Evolutionary conservation across 179 eudicot species (phyloP), one percentile per base, ranked within the genome.

Genomic region (Beta lomatogona): DNA sequence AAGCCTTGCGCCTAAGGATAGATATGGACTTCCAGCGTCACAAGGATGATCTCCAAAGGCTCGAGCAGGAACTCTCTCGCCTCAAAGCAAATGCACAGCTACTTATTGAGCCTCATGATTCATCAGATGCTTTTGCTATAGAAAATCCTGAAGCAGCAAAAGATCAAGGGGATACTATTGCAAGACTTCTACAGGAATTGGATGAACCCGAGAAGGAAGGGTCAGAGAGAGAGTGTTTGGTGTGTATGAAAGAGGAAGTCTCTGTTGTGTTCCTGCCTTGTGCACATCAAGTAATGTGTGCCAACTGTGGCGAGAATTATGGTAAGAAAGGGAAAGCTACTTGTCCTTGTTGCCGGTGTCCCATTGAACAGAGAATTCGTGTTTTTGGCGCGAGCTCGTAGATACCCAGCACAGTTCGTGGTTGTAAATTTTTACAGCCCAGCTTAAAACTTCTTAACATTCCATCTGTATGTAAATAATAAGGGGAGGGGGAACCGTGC

Each of bases 11-110:
- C 15, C 71, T 89, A 44, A 92, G 96, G 84, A 86, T 91, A 71
- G 98, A 96, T 79, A 90, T 94, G 79, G 98, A 94, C 85, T 91
- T 90, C 84, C 99, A 96, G 82, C 97, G 99, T 79, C 94, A 93
- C 89, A 93, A 91, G 86, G 99, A 96, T 74, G 99, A 96, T 76
- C 90, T 93, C 76, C 95, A 88, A 76, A 87, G 99, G 76, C 99
- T 96, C 1, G 96, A 94, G 82, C 97, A 93, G 80, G 99, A 96
- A 71, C 92, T 93, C 6, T 81, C 92, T 12, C 96, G 93, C 48
- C 94, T 95, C 61, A 92, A 90, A 89, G 86, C 90, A 53, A 83
- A 88, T 74, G 83, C 85, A 13, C 83, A 86, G n/a, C 79, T 48
- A 48, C 53, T 81, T 13, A 57, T 89, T 0, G 89, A 88, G 60